Evolutionary conservation across 768 basidiomycete genomes (phyloP).

Genomic region (Xerocomellus dryophilus): DNA sequence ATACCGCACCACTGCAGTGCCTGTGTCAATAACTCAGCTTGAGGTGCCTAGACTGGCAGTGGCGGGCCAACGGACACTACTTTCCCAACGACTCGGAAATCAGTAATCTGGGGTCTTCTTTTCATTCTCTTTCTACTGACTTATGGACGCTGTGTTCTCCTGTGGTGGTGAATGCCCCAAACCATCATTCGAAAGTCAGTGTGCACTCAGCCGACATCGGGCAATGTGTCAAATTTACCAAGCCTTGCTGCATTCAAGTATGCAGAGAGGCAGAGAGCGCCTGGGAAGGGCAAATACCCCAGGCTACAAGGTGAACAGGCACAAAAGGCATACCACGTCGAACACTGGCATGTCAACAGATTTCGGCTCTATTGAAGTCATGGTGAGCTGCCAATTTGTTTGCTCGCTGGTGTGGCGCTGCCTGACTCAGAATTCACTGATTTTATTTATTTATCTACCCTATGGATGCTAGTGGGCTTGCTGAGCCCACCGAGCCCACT

Average conservation of each 20-base stretch:
- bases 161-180: background rate
- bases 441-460: background rate
- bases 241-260: background rate
- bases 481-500: no score
- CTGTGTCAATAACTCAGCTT: no score
- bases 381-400: background rate
- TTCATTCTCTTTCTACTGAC: no score
- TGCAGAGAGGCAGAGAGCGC: background rate
- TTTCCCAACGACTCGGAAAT: no score
- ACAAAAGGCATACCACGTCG: background rate
- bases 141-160: background rate
- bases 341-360: background rate
- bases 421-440: no score
- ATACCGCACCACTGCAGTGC: no score
- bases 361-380: background rate
- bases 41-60: no score
- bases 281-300: background rate
- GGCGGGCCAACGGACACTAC: no score
- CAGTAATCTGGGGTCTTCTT: no score
- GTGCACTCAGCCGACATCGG: background rate
- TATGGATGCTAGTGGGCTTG: no score
- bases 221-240: background rate
- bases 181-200: background rate
- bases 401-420: no score
- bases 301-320: background rate